phyloP scores from a whole-genome alignment of 1,139 yeast genomes.

The Debaryomycetaceae sp. region DNA sequence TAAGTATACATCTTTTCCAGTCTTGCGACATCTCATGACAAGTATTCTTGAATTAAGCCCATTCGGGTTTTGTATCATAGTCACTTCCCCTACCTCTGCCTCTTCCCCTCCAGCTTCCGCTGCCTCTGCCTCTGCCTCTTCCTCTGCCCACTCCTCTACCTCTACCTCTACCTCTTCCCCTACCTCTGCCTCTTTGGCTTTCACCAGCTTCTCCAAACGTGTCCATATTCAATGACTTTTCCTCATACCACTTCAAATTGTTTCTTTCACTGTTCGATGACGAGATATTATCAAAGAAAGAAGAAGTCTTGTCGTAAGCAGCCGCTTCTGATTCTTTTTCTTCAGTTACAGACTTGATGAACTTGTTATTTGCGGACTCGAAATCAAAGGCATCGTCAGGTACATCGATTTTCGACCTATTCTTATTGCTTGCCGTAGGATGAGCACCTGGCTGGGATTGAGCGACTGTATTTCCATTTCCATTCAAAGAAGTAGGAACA shows the following conservation, averaged over 20 bases:
- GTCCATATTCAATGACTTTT: conserved; percentile 57
- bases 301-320: conserved; percentile 61
- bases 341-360: conserved; percentile 34
- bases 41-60: conserved; percentile 24
- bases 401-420: conserved; percentile 38
- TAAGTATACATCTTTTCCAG: not conserved
- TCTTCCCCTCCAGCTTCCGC: conserved; percentile 20
- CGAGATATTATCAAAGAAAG: conserved; percentile 80
- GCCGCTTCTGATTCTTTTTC: conserved; percentile 21
- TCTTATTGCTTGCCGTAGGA: conserved; percentile 20
- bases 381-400: conserved; percentile 50
- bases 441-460: conserved; percentile 14
- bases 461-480: conserved; percentile 6
- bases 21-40: not conserved
- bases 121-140: conserved; percentile 23
- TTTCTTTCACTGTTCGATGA: conserved; percentile 46
- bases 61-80: conserved; percentile 34
- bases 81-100: conserved; percentile 19
- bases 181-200: conserved; percentile 25
- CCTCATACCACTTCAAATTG: conserved; percentile 59
- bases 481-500: conserved; percentile 2
- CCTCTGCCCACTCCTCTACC: conserved; percentile 30
- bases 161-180: conserved; percentile 33
- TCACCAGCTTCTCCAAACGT: conserved; percentile 61
- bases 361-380: conserved; percentile 65